Base-by-base conservation (phyloP, 345 rosid species). In the Corchorus olitorius region DNA sequence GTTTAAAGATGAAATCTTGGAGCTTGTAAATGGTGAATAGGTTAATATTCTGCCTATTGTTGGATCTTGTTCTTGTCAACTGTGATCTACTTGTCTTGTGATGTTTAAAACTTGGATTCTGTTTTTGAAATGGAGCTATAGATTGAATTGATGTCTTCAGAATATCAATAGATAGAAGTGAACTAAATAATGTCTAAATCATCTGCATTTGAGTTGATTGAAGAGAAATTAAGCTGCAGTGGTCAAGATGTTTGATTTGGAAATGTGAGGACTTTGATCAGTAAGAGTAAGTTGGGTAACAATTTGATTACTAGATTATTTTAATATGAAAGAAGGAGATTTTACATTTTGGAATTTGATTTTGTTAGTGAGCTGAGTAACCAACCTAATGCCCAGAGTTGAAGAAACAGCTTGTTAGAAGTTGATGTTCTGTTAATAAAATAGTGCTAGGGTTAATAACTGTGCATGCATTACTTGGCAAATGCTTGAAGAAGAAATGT, bases 1-100 rank as follows among this genome's bases (percentile, higher is more conserved):
- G 22, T 70, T 53, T 70, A 15, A 70, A 70, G 33, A 52, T 54
- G 60, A 34, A 50, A 69, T 69, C 35, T 5, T 19, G 70, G 70
- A n/a, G 48, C 27, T n/a, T 64, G 48, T 7, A 17, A 39, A 64
- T 41, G 14, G 5, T 20, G 8, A 39, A 9, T 65, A 19, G 16
- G 70, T 65, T 15, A 65, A 45, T 34, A n/a, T 43, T 65, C 52
- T 43, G 11, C 43, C 19, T 33, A 60, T 27, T 33, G 12, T 7
- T 33, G 65, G 34, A 64, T 20, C 19, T 43, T 5, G 43, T 66
- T 20, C 71, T 20, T 12, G 11, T 69, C 48, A 53, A 34, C 61
- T 70, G 11, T 69, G 61, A 53, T 53, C 61, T 70, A 10, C 16
- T 70, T 70, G 59, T 34, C 17, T 39, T 46, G 10, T 70, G 61